Evolutionary conservation across 1,284 basidiomycete genomes (phyloP).

Genomic region (Melampsora larici-populina): DNA sequence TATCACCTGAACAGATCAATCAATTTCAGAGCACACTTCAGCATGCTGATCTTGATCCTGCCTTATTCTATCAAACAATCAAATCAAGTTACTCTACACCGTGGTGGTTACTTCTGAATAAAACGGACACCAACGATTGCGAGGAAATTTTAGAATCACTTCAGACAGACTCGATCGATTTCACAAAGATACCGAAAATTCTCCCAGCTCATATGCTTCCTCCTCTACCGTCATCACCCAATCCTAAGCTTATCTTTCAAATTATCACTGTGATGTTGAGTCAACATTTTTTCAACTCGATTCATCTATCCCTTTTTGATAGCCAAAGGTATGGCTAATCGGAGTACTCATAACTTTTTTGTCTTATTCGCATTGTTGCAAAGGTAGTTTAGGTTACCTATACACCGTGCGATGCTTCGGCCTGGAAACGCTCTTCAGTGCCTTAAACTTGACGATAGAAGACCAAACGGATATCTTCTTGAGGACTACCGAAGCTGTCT

Average conservation of each 20-base stretch:
- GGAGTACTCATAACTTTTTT: neutral
- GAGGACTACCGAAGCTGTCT: neutral
- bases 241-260: neutral
- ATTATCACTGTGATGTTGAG: slow-evolving; percentile 3
- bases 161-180: neutral
- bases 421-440: neutral
- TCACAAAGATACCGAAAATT: neutral
- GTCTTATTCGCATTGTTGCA: neutral
- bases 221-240: neutral
- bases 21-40: slow-evolving; percentile 2
- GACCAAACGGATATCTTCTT: slow-evolving; percentile 5
- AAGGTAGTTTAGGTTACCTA: neutral
- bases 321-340: no score
- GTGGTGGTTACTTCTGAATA: neutral
- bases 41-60: neutral
- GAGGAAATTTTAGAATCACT: neutral
- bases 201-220: neutral
- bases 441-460: neutral
- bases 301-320: no score
- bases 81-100: neutral
- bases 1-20: neutral
- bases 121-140: neutral
- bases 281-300: neutral
- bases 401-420: neutral
- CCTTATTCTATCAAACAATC: neutral